These are phyloP conservation scores for Kodamaea leandrae DNA, from an alignment of 805 yeast species.

Conservation along the genomic window DNA sequence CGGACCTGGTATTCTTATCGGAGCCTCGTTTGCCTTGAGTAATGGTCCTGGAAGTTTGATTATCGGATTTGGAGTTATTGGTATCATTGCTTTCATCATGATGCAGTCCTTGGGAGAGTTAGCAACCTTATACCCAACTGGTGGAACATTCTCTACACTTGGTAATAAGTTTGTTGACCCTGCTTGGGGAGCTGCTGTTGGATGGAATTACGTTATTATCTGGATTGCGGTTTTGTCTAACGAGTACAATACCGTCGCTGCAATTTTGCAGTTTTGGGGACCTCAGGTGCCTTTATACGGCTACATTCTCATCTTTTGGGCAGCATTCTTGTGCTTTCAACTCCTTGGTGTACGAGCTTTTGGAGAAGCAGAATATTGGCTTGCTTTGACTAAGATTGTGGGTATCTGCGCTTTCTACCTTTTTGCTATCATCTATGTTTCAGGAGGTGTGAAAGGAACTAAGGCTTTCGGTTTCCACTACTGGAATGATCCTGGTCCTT, in stretches of 20 bases:
- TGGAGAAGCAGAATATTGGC: conserved; percentile 56
- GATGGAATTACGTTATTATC: conserved; percentile 51
- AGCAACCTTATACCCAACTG: conserved; percentile 51
- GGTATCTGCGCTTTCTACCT: conserved; percentile 50
- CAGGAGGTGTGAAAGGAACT: conserved; percentile 43
- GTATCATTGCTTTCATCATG: conserved; percentile 52
- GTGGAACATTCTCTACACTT: conserved; percentile 50
- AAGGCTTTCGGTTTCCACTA: conserved; percentile 42
- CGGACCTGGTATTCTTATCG: conserved; percentile 58
- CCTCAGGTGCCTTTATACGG: conserved; percentile 54
- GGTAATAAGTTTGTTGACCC: conserved; percentile 51
- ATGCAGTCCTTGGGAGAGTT: conserved; percentile 57
- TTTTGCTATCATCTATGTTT: conserved; percentile 45
- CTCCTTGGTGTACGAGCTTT: conserved; percentile 50
- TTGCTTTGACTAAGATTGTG: conserved; percentile 48
- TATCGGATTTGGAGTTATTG: conserved; percentile 51
- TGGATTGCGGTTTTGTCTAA: conserved; percentile 57
- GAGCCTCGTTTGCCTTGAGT: conserved; percentile 50
- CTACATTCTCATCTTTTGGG: conserved; percentile 54
- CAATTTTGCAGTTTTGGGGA: conserved; percentile 50
- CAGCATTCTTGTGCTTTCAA: conserved; percentile 48
- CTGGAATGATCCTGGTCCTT: conserved; percentile 44
- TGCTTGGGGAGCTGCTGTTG: conserved; percentile 57
- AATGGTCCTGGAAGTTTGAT: conserved; percentile 54
- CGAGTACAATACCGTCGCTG: conserved; percentile 53